Conservation (phyloP, 305 asterid species). For the Fraxinus latifolia region DNA sequence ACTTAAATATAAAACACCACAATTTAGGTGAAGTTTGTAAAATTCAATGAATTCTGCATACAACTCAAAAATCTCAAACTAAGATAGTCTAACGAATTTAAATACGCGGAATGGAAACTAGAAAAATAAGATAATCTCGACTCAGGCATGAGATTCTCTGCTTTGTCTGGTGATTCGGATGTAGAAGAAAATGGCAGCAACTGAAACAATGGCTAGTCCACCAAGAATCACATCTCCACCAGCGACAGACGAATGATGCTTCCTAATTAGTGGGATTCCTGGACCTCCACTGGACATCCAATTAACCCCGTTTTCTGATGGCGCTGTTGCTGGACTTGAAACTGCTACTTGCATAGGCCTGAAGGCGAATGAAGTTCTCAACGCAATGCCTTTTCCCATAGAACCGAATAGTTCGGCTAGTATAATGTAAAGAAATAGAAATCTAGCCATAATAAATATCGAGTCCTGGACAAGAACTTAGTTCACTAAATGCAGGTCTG, state of each 20-base stretch:
- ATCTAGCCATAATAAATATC: conserved; percentile 28
- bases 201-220: conserved; percentile 35
- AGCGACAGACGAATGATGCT: conserved; percentile 34
- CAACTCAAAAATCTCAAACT: background rate
- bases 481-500: background rate
- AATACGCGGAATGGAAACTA: background rate
- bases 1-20: background rate
- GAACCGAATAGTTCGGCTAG: background rate
- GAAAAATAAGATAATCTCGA: background rate
- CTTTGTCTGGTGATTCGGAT: conserved; percentile 37
- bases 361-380: conserved; percentile 16
- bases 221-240: conserved; percentile 44
- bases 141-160: background rate
- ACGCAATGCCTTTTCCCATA: background rate
- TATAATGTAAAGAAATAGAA: conserved; percentile 5
- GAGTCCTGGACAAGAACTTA: background rate
- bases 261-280: conserved; percentile 3
- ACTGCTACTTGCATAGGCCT: conserved; percentile 3
- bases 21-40: background rate
- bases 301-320: background rate
- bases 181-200: conserved; percentile 38
- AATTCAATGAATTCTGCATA: background rate
- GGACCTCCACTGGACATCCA: background rate
- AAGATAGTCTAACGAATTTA: background rate
- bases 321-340: conserved; percentile 13